Percentiles rank a stretch among this genome's conserved stretches.
phyloP scores from a whole-genome alignment of 1,284 basidiomycete genomes.

The Peniophora sp. region DNA sequence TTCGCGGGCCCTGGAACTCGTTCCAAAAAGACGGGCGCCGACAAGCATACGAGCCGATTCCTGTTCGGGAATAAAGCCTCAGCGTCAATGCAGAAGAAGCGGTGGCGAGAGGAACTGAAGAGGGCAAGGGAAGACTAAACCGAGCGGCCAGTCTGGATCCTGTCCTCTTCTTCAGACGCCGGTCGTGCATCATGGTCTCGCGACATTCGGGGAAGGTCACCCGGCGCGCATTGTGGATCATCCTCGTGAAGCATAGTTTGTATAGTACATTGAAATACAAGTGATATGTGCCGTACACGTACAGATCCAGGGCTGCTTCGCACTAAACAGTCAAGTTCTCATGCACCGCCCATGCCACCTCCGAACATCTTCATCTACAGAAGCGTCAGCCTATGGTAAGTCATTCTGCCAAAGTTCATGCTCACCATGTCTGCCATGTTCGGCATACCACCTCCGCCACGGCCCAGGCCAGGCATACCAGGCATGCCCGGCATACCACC shows the following conservation, averaged over 20 bases:
- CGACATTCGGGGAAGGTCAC: too few species aligned
- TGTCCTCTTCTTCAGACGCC: too few species aligned
- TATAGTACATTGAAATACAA: too few species aligned
- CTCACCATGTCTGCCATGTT: slow-evolving; percentile 64
- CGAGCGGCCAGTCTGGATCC: too few species aligned
- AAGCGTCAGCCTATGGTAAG: too few species aligned
- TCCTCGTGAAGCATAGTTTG: too few species aligned
- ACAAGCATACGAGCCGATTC: slow-evolving; percentile 73
- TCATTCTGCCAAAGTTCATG: too few species aligned
- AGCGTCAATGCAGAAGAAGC: slow-evolving; percentile 63
- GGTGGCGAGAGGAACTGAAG: slow-evolving; percentile 39
- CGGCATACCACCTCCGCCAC: slow-evolving; percentile 44
- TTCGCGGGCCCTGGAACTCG: slow-evolving; percentile 49
- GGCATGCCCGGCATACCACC: slow-evolving; percentile 50
- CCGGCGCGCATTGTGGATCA: too few species aligned
- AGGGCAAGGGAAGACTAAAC: neutral
- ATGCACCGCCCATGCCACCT: slow-evolving; percentile 42
- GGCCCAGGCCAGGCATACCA: slow-evolving; percentile 40
- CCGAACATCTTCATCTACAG: slow-evolving; percentile 63
- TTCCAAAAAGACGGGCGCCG: slow-evolving; percentile 69
- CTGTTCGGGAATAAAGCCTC: slow-evolving; percentile 70
- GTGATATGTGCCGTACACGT: too few species aligned
- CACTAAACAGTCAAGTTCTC: neutral
- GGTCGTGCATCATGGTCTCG: too few species aligned
- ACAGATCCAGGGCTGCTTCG: too few species aligned